Evolutionary conservation across 2,329 filamentous ascomycete genomes (phyloP), one percentile per base, ranked within the genome.

Genomic region (Cercospora sp.): DNA sequence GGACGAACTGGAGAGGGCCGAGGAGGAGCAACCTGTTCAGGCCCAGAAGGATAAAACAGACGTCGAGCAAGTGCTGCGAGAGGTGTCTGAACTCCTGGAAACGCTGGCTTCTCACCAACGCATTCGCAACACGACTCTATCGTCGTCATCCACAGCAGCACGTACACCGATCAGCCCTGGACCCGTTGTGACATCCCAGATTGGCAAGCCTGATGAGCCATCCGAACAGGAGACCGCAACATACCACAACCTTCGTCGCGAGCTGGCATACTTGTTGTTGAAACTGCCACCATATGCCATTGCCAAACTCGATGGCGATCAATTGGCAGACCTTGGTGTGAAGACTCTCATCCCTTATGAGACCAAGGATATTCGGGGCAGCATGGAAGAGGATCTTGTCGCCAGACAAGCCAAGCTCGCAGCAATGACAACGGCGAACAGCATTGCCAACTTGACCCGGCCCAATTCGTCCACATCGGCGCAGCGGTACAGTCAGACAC

Each of bases 221-320:
- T 88, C 89, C 0, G 79, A 83, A 18, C 83, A 85, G 31, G 88
- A 90, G 72, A 77, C 83, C 42, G 81, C 82, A 45, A 81, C 86
- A 0, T 96, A 96, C 77, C 85, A 92, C 70, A 85, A 89, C 28
- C 84, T 97, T 63, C 93, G 91, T 76, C 86, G 89, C 3, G 92
- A 94, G 76, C 82, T 97, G 20, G 83, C 87, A 0, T 82, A 93
- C 31, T 87, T 96, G 70, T 86, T 96, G 68, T 86, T 90, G 71
- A 88, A 86, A 45, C 81, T 97, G 10, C 93, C 93, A 1, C 93
- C 93, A 1, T 95, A 93, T 76, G 91, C 91, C 1, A 91, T 97
- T 26, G 90, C 93, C 5, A 94, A 95, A 75, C 83, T 97, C 69
- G 90, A 96, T 74, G 93, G 93, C 9, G 91, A 96, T 76, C 91